Conservation (phyloP, 176 grass and related monocot species). For the bread wheat (Triticum aestivum) region DNA sequence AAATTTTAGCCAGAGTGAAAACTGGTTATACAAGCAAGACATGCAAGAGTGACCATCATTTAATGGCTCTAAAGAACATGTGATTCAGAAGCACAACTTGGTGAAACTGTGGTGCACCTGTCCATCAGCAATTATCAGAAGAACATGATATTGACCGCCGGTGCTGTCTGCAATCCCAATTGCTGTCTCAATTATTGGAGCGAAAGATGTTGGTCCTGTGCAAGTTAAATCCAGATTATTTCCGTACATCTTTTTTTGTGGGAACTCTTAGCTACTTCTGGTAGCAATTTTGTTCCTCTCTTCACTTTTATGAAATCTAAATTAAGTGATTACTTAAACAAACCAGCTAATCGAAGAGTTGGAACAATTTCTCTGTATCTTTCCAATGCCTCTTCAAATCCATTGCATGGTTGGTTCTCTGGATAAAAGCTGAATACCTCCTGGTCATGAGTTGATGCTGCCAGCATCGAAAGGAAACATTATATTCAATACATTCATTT, state of each 20-base stretch:
- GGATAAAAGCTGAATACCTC: conserved; percentile 96
- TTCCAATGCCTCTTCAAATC: conserved; percentile 85
- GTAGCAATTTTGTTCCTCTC: neutral
- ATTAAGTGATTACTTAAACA: conserved; percentile 17
- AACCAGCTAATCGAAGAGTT: conserved; percentile 88
- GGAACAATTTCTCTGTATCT: conserved; percentile 91
- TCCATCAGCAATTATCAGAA: conserved; percentile 97
- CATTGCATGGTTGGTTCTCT: conserved; percentile 71
- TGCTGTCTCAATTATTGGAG: conserved; percentile 87
- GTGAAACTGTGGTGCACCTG: conserved; percentile 48
- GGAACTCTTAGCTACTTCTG: conserved; percentile 24
- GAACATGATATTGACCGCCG: conserved; percentile 95
- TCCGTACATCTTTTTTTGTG: neutral
- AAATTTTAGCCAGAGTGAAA: conserved; percentile 22
- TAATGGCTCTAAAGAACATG: neutral
- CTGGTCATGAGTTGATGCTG: conserved; percentile 95
- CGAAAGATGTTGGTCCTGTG: conserved; percentile 94
- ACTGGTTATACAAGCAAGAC: neutral
- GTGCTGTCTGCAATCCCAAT: conserved; percentile 85
- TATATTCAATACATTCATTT: conserved; percentile 21
- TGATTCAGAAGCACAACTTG: neutral
- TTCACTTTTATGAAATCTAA: conserved; percentile 14
- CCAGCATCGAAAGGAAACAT: conserved; percentile 23
- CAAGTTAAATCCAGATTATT: conserved; percentile 30
- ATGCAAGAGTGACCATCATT: conserved; percentile 1